Evolutionary conservation across 306 rosid genomes (phyloP), one percentile per base, ranked within the genome.

Genomic region (Astragalus glycyphyllos): DNA sequence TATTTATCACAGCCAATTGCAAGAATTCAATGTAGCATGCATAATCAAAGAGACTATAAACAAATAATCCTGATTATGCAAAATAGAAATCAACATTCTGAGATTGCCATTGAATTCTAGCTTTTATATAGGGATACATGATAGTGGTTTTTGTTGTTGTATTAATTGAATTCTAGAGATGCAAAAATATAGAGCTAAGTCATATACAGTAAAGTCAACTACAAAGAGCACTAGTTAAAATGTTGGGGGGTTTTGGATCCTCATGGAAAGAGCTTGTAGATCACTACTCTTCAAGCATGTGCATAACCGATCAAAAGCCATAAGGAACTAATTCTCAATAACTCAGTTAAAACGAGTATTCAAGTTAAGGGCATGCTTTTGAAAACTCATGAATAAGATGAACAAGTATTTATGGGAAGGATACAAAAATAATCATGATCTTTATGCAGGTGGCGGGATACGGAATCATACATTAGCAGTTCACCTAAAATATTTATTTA

Each of bases 11-110:
- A 69, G 31, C 46, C 60, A 69, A 16, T 47, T 14, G 51, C 73
- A 32, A 58, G 69, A 71, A 49, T 10, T 76, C 64, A 69, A 41
- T 8, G 2, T 10, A 72, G 23, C 35, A 55, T 34, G 46, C 50
- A 41, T 11, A 42, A 59, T 47, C 44, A 57, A 73, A 37, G n/a
- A 65, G 31, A 63, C 35, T 46, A 40, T 16, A 38, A 13, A 34
- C 4, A 32, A 4, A 40, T 37, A 58, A 23, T 53, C 53, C 5
- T 40, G 55, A 69, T 49, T 4, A 47, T 44, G 37, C 50, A 32
- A 37, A 37, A 56, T 38, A 73, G 20, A 44, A 12, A 4, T 68
- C 40, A 13, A 32, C 38, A 69, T 50, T 12, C 17, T 67, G 35
- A 58, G n/a, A 55, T 34, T 16, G 9, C 41, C 47, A 53, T 45